A percentile compares a stretch with the other conserved stretches of the same genome.
phyloP scores from a whole-genome alignment of 83 land plant species.

The Diphasiastrum complanatum region DNA sequence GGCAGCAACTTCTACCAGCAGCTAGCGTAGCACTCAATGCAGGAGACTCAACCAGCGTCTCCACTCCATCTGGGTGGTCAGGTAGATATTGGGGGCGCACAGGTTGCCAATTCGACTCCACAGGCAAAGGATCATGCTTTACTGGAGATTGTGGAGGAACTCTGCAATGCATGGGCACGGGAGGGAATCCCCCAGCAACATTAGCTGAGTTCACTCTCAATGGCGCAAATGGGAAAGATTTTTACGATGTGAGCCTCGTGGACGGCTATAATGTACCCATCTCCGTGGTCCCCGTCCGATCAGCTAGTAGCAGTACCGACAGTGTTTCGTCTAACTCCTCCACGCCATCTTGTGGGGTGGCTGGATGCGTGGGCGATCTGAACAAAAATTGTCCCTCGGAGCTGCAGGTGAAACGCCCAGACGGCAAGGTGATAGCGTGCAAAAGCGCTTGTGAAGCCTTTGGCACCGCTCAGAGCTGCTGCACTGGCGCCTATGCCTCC shows the following conservation, averaged over 20 bases:
- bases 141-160: conserved; percentile 65
- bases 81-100: conserved; percentile 69
- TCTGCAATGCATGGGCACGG: conserved; percentile 43
- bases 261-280: conserved; percentile 80
- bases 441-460: conserved; percentile 73
- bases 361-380: conserved; percentile 53
- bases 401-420: conserved; percentile 33
- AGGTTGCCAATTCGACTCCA: conserved; percentile 31
- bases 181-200: conserved; percentile 59
- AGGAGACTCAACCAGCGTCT: conserved; percentile 6
- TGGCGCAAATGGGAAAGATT: conserved; percentile 48
- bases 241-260: conserved; percentile 73
- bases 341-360: conserved; percentile 43
- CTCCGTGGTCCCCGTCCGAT: conserved; percentile 23
- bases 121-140: conserved; percentile 43
- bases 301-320: conserved; percentile 33
- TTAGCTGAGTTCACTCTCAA: conserved; percentile 72
- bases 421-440: conserved; percentile 39
- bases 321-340: too few relatives aligned
- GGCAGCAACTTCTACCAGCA: conserved; percentile 27
- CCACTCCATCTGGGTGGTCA: conserved; percentile 43
- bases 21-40: conserved; percentile 45
- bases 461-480: conserved; percentile 49
- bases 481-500: conserved; percentile 39
- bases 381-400: conserved; percentile 21